A percentile compares a stretch with the other conserved stretches of the same genome.
Conservation (phyloP, 2,329 filamentous ascomycete species). For the Epichloe elymi region DNA sequence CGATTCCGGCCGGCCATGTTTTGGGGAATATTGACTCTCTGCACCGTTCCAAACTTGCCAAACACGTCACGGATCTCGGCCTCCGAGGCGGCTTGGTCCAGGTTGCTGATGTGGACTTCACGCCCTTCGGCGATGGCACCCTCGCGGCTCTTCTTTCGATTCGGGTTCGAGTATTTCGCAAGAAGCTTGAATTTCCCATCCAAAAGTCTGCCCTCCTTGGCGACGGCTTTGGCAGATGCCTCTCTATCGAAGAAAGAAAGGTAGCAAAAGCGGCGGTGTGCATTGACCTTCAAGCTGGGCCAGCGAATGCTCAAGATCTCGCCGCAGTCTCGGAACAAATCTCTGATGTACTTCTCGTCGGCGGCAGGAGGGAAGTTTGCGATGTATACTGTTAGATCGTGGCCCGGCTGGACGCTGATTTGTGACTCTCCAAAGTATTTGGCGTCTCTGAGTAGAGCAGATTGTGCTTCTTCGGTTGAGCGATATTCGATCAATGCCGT, state of each 20-base stretch:
- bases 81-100: slow-evolving; percentile 50
- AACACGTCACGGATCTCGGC: slow-evolving; percentile 60
- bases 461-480: slow-evolving; percentile 63
- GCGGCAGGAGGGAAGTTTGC: slow-evolving; percentile 76
- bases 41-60: slow-evolving; percentile 60
- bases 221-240: slow-evolving; percentile 57
- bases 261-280: slow-evolving; percentile 87
- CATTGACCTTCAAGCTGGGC: slow-evolving; percentile 82
- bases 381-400: slow-evolving; percentile 72
- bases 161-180: slow-evolving; percentile 75
- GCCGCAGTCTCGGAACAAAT: slow-evolving; percentile 62
- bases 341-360: slow-evolving; percentile 55
- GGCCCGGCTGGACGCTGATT: slow-evolving; percentile 62
- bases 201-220: slow-evolving; percentile 57
- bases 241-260: slow-evolving; percentile 65
- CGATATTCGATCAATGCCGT: slow-evolving; percentile 79
- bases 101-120: slow-evolving; percentile 65
- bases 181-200: slow-evolving; percentile 56
- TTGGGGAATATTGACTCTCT: slow-evolving; percentile 56
- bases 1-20: slow-evolving; percentile 55
- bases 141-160: slow-evolving; percentile 61
- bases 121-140: slow-evolving; percentile 77
- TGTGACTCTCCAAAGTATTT: slow-evolving; percentile 64
- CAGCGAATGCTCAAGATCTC: slow-evolving; percentile 77
- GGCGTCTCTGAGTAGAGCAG: slow-evolving; percentile 67